Base-by-base conservation (phyloP, 441 rosid genomes). In the Croton laevigatus region DNA sequence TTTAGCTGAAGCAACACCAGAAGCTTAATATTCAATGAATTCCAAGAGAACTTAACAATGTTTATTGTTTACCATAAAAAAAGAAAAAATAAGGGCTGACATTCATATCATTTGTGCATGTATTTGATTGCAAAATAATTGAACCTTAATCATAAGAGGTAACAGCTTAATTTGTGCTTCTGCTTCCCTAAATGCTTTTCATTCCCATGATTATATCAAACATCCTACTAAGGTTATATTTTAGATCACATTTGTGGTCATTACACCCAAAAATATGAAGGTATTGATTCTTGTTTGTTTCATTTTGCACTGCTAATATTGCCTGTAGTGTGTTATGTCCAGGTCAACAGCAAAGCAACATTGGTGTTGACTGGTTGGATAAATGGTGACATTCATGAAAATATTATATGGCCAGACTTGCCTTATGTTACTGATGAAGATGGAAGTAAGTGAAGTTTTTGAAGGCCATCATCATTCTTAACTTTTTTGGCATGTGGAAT, bases 261-360 rank as follows among this genome's bases (percentile, higher is more conserved):
- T 8, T 5, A 44, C 48, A 44, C 53, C 53, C 7, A 17, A 45
- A 34, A 34, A 46, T 48, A 51, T 60, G 37, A 45, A 19, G 27
- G 37, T 65, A 49, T 55, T 61, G 40, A 57, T 32, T 74, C 27
- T 20, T 17, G 45, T 75, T 57, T 42, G 57, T 51, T 52, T 27
- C 51, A 49, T 65, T 73, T 78, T 81, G 78, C 73, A 70, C 75
- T 51, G 61, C 87, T 86, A 82, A 91, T 84, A 80, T 75, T 79
- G 79, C 71, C 82, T 77, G 82, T 87, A 87, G 92, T 81, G 81
- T 80, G 87, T 86, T 65, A 38, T 80, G 75, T 84, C 76, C 86
- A 95, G 99, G 97, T 90, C 74, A 95, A 90, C 82, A 78, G 78
- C 78, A 90, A 84, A 84, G 97, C 98, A 70, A 87, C 94, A 7